These are phyloP conservation scores for Hymenoscyphus linearis DNA, from an alignment of 2,329 filamentous ascomycete genomes.

Conservation along the genomic window DNA sequence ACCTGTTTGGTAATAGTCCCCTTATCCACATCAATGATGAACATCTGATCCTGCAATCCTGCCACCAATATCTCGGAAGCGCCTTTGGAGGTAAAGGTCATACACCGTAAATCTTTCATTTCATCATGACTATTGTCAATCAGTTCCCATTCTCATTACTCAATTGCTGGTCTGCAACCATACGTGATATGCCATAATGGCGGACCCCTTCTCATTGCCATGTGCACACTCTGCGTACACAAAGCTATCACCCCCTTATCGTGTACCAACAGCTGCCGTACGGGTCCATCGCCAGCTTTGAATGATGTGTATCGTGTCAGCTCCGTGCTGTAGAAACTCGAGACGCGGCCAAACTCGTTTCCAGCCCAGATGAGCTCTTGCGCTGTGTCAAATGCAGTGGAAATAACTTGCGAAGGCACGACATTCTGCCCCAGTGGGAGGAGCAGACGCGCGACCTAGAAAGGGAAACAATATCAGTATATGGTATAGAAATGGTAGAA, in stretches of 20 bases:
- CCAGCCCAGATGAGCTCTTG: slow-evolving; percentile 93
- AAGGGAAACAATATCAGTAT: slow-evolving; percentile 10
- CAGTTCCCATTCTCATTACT: slow-evolving; percentile 14
- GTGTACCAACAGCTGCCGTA: slow-evolving; percentile 86
- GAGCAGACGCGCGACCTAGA: slow-evolving; percentile 72
- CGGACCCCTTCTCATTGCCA: slow-evolving; percentile 75
- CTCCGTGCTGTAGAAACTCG: slow-evolving; percentile 81
- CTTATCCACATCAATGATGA: slow-evolving; percentile 66
- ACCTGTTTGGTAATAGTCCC: slow-evolving; percentile 67
- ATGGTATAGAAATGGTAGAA: not conserved
- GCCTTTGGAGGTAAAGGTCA: slow-evolving; percentile 89
- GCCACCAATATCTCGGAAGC: slow-evolving; percentile 81
- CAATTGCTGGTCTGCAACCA: slow-evolving; percentile 9
- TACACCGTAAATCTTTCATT: slow-evolving; percentile 85
- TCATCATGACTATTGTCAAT: slow-evolving; percentile 51
- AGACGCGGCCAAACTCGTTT: slow-evolving; percentile 80
- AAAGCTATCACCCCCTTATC: slow-evolving; percentile 87
- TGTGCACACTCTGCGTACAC: slow-evolving; percentile 77
- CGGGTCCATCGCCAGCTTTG: slow-evolving; percentile 69
- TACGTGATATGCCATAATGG: slow-evolving; percentile 85
- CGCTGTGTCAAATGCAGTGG: slow-evolving; percentile 82
- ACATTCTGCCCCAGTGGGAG: slow-evolving; percentile 71
- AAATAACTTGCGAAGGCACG: slow-evolving; percentile 53
- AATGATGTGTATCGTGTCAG: slow-evolving; percentile 88
- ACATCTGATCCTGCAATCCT: slow-evolving; percentile 81